phyloP scores from a whole-genome alignment of 169 alveolate genomes.

The Blepharisma undulans region DNA sequence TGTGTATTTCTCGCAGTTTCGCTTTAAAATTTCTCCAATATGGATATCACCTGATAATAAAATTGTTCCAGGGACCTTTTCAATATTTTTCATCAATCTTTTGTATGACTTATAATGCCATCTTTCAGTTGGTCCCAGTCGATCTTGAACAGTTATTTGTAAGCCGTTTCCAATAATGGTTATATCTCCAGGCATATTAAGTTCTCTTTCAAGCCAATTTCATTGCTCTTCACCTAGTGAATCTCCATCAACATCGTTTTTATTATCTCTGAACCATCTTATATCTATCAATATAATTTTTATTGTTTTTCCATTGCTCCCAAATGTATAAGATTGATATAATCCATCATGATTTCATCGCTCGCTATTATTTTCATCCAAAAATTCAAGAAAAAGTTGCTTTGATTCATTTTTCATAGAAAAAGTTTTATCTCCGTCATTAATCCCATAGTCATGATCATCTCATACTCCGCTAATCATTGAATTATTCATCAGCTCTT shows the following conservation, averaged over 20 bases:
- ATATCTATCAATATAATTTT: conserved; percentile 77
- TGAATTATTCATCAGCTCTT: not conserved
- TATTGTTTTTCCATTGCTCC: conserved; percentile 48
- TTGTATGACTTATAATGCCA: conserved; percentile 60
- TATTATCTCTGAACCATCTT: conserved; percentile 64
- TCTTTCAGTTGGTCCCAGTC: conserved; percentile 56
- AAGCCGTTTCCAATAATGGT: conserved; percentile 72
- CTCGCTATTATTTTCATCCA: conserved; percentile 62
- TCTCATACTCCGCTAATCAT: conserved; percentile 77
- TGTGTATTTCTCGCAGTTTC: conserved; percentile 35
- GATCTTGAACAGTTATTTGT: conserved; percentile 68
- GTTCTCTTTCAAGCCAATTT: conserved; percentile 72
- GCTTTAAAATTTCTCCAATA: conserved; percentile 59
- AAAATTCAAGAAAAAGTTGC: conserved; percentile 66
- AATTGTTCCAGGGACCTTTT: conserved; percentile 60
- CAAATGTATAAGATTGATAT: conserved; percentile 64
- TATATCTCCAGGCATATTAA: conserved; percentile 56
- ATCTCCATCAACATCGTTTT: conserved; percentile 47
- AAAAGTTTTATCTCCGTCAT: conserved; percentile 64
- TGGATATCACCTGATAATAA: conserved; percentile 78
- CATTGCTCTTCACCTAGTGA: conserved; percentile 66
- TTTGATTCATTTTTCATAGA: conserved; percentile 51
- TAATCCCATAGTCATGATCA: conserved; percentile 80
- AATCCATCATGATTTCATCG: conserved; percentile 50
- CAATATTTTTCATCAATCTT: conserved; percentile 57